These are phyloP conservation scores for Postia placenta DNA, from an alignment of 768 basidiomycete genomes.

Conservation along the genomic window DNA sequence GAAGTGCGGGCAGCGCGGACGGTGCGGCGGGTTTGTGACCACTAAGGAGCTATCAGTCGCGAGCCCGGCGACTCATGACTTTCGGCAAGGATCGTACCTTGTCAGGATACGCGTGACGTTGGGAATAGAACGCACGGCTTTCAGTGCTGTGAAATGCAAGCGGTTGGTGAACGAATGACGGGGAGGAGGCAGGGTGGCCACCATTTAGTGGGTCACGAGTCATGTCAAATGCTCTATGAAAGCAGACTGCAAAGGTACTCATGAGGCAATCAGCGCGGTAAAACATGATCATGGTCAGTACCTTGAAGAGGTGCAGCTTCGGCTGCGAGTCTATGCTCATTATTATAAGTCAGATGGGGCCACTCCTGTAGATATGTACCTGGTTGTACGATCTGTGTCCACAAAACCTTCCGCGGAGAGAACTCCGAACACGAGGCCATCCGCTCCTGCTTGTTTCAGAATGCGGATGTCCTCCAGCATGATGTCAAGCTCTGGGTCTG, in stretches of 20 bases:
- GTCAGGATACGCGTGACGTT: constrained; percentile 76
- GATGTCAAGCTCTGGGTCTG: constrained; percentile 55
- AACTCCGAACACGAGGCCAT: constrained; percentile 64
- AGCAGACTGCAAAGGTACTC: constrained; percentile 55
- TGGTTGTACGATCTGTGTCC: constrained; percentile 52
- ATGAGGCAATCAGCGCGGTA: not conserved
- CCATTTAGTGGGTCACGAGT: constrained; percentile 48
- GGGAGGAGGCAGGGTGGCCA: constrained; percentile 16
- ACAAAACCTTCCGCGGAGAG: constrained; percentile 52
- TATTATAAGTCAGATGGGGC: too few species aligned
- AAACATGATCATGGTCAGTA: constrained; percentile 15
- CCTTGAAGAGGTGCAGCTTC: constrained; percentile 61
- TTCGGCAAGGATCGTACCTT: constrained; percentile 47
- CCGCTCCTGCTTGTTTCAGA: constrained; percentile 52
- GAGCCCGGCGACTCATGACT: not conserved
- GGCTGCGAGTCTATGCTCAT: constrained; percentile 46
- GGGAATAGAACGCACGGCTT: constrained; percentile 45
- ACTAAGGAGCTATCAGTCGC: constrained; percentile 25
- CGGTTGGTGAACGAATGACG: not conserved
- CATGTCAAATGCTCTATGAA: constrained; percentile 80
- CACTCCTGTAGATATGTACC: too few species aligned
- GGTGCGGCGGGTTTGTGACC: constrained; percentile 43
- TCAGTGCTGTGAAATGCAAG: constrained; percentile 19
- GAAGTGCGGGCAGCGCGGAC: constrained; percentile 15
- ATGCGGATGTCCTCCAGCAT: constrained; percentile 69